phyloP scores from a whole-genome alignment of 2,329 filamentous ascomycete genomes.

The Cephalotrichum gorgonifer region DNA sequence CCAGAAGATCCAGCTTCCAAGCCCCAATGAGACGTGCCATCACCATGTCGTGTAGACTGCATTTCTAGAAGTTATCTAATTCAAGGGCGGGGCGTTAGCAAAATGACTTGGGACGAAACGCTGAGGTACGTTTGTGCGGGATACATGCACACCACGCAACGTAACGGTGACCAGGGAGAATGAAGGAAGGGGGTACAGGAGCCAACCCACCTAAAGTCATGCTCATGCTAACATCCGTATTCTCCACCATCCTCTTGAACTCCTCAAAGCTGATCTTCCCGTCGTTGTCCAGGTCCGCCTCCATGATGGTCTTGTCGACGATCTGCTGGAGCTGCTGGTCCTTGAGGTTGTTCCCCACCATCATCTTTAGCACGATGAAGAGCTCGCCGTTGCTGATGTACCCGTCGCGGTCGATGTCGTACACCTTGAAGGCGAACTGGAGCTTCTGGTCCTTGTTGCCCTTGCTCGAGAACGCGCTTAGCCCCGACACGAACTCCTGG shows the following conservation, averaged over 20 bases:
- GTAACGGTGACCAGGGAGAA: not conserved
- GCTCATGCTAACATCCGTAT: slow-evolving; percentile 69
- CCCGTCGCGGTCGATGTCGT: slow-evolving; percentile 97
- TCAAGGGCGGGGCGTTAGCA: not conserved
- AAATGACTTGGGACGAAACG: too few relatives aligned
- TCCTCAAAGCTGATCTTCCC: slow-evolving; percentile 99
- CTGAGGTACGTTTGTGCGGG: too few relatives aligned
- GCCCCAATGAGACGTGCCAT: not conserved
- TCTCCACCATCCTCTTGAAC: slow-evolving; percentile 98
- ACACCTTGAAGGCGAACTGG: slow-evolving; percentile 96
- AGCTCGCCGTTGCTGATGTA: slow-evolving; percentile 98
- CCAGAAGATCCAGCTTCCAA: not conserved
- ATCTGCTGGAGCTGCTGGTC: slow-evolving; percentile 99
- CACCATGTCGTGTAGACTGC: not conserved
- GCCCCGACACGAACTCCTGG: slow-evolving; percentile 92
- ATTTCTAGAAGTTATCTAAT: not conserved
- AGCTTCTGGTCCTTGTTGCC: slow-evolving; percentile 99
- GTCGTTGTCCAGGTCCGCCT: slow-evolving; percentile 90
- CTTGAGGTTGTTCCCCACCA: slow-evolving; percentile 98
- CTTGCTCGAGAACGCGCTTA: slow-evolving; percentile 93
- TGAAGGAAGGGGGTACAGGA: not conserved
- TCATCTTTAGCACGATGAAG: slow-evolving; percentile 99
- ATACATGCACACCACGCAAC: too few relatives aligned
- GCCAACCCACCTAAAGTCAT: slow-evolving; percentile 55
- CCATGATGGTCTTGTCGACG: slow-evolving; percentile 99